Evolutionary conservation across 257 asterid species (phyloP).

Genomic region (Knoxia roxburghii): DNA sequence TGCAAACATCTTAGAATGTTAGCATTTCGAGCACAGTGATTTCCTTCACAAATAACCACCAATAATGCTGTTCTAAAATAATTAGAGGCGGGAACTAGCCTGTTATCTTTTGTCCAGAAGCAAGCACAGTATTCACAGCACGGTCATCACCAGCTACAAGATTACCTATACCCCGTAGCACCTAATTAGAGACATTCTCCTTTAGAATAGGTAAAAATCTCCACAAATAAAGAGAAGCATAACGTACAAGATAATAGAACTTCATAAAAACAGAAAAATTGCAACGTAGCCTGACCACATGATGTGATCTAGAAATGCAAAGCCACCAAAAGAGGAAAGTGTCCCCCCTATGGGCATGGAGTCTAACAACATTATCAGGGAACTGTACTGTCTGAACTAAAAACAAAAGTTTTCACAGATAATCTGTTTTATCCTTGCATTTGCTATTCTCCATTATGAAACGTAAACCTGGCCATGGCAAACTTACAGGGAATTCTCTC

Average conservation of each 20-base stretch:
- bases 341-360: neutral
- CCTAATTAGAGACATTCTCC: slow-evolving; percentile 33
- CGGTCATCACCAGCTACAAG: slow-evolving; percentile 81
- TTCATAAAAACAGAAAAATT: neutral
- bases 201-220: neutral
- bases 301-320: neutral
- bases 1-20: slow-evolving; percentile 25
- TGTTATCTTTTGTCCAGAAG: slow-evolving; percentile 61
- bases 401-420: neutral
- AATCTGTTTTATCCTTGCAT: neutral
- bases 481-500: too few relatives aligned
- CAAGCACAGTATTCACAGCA: slow-evolving; percentile 46
- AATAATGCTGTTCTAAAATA: neutral
- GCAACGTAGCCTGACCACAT: neutral
- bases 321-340: neutral
- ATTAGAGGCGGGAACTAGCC: slow-evolving; percentile 37
- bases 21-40: neutral
- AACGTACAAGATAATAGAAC: neutral
- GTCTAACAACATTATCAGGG: neutral
- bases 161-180: slow-evolving; percentile 88
- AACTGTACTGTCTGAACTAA: neutral
- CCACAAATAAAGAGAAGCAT: neutral
- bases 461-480: neutral
- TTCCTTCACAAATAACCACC: neutral
- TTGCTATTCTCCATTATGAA: neutral